Evolutionary conservation across 371 early-diverging fungal species (phyloP).

Genomic region (Umbelopsis sp.): DNA sequence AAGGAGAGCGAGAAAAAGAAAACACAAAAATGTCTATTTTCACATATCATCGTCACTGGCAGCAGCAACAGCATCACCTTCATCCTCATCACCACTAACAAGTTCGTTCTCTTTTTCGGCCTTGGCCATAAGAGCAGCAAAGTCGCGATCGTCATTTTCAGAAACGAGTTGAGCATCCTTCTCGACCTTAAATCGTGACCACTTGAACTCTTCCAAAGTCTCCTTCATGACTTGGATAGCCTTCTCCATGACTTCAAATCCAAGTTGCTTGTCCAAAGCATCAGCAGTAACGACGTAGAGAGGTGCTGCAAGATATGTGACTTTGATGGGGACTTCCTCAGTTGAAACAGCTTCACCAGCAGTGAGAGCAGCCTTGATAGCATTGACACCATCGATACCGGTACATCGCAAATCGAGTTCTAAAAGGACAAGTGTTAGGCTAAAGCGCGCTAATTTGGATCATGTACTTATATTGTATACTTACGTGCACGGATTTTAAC

Average conservation of each 20-base stretch:
- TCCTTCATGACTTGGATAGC: constrained; percentile 86
- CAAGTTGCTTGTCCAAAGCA: constrained; percentile 84
- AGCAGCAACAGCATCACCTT: constrained; percentile 72
- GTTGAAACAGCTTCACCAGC: constrained; percentile 91
- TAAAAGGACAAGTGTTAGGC: constrained; percentile 6
- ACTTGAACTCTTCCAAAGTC: constrained; percentile 66
- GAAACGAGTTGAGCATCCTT: constrained; percentile 92
- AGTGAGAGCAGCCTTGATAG: constrained; percentile 91
- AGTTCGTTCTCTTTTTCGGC: constrained; percentile 95
- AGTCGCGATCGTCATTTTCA: constrained; percentile 94
- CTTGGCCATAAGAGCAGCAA: constrained; percentile 90
- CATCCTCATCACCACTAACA: constrained; percentile 91
- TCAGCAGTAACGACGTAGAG: constrained; percentile 93
- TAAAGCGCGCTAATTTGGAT: not conserved
- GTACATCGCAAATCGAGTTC: constrained; percentile 98
- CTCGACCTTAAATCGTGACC: constrained; percentile 70
- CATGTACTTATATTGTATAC: constrained; percentile 20
- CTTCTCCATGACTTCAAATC: constrained; percentile 88
- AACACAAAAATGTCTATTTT: constrained; percentile 20
- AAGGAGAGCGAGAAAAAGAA: constrained; percentile 12
- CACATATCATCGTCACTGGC: constrained; percentile 62
- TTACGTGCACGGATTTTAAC: constrained; percentile 93
- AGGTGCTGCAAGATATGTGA: constrained; percentile 85
- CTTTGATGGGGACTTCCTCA: constrained; percentile 84
- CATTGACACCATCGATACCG: constrained; percentile 96